A percentile compares a stretch with the other conserved stretches of the same genome.
These are phyloP conservation scores for Leccinum sublutescens DNA, from an alignment of 768 basidiomycete genomes.

Conservation along the genomic window DNA sequence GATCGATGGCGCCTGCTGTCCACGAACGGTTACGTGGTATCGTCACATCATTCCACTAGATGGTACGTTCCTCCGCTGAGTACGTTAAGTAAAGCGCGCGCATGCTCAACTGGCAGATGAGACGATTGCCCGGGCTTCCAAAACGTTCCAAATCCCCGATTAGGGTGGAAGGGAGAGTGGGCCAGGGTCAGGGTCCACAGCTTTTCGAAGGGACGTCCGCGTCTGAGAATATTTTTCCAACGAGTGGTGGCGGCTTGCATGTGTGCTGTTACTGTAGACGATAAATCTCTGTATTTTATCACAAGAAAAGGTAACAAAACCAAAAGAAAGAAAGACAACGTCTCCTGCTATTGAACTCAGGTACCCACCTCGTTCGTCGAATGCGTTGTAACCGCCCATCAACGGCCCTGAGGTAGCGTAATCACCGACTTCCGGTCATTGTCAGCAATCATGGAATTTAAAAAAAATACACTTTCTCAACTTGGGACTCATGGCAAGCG, in stretches of 20 bases:
- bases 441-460: neutral
- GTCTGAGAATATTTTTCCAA: neutral
- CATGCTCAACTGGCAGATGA: neutral
- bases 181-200: neutral
- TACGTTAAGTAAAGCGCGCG: neutral
- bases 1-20: constrained; percentile 19
- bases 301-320: neutral
- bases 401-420: constrained; percentile 15
- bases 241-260: neutral
- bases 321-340: neutral
- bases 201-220: neutral
- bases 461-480: neutral
- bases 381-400: constrained; percentile 5
- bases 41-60: neutral
- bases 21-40: constrained; percentile 7
- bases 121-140: neutral
- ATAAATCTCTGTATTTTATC: neutral
- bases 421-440: constrained; percentile 19
- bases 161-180: neutral
- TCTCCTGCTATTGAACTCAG: neutral
- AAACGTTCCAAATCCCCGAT: neutral
- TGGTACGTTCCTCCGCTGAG: neutral
- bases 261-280: neutral
- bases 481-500: neutral
- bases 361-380: neutral